A percentile compares a stretch with the other conserved stretches of the same genome.
Conservation (phyloP, 2,329 filamentous ascomycete species). For the Paraconiothyrium sp. region DNA sequence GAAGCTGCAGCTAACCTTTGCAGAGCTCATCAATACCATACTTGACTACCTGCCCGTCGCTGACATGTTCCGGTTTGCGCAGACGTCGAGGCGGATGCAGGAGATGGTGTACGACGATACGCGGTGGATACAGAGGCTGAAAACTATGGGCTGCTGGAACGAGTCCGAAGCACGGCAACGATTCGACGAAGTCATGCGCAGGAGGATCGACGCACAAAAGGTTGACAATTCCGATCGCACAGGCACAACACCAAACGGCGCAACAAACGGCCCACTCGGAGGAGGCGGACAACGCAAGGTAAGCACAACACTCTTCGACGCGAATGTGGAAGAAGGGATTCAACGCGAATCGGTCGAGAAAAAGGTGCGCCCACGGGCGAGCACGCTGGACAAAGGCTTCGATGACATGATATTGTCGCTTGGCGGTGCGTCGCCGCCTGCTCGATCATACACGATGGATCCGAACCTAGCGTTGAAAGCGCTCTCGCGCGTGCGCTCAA, state of each 20-base stretch:
- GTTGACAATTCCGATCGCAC: constrained; percentile 52
- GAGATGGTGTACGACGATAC: constrained; percentile 99
- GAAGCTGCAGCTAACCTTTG: constrained; percentile 12
- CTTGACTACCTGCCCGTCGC: constrained; percentile 87
- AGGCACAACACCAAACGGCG: constrained; percentile 45
- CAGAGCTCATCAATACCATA: constrained; percentile 87
- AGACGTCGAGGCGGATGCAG: constrained; percentile 83
- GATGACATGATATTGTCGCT: constrained; percentile 72
- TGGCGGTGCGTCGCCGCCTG: constrained; percentile 44
- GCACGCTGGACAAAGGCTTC: constrained; percentile 73
- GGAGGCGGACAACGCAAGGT: constrained; percentile 47
- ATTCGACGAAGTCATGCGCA: constrained; percentile 74
- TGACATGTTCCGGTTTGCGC: constrained; percentile 86
- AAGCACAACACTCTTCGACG: constrained; percentile 77
- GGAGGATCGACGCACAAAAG: constrained; percentile 66
- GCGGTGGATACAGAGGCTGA: constrained; percentile 87
- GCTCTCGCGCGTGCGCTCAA: constrained; percentile 76
- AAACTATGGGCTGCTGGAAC: constrained; percentile 91
- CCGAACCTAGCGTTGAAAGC: constrained; percentile 73
- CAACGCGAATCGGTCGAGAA: constrained; percentile 55
- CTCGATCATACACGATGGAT: constrained; percentile 54
- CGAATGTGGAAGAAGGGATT: constrained; percentile 71
- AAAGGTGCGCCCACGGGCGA: constrained; percentile 34
- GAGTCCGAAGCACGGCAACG: constrained; percentile 83
- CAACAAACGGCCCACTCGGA: constrained; percentile 49